These are phyloP conservation scores for Lasiosphaeria ovina DNA, from an alignment of 495 filamentous ascomycete species.

Conservation along the genomic window DNA sequence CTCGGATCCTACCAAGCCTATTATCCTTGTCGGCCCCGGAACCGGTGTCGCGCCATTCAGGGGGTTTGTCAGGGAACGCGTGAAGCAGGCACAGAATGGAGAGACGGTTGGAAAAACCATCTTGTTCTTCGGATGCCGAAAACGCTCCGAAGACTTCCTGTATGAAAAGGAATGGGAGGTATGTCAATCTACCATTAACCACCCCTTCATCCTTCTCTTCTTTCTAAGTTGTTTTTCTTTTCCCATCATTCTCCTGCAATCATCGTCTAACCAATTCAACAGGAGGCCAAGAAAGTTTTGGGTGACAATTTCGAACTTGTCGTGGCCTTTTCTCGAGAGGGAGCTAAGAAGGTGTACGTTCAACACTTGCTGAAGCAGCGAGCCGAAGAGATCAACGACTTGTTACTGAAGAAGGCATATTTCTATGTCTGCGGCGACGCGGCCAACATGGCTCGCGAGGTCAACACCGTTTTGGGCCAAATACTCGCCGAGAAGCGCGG, in stretches of 20 bases:
- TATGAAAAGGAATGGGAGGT: slow-evolving; percentile 94
- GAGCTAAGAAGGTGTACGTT: slow-evolving; percentile 87
- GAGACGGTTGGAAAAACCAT: slow-evolving; percentile 85
- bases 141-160: slow-evolving; percentile 79
- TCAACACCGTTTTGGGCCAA: slow-evolving; percentile 78
- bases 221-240: slow-evolving; percentile 28
- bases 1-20: slow-evolving; percentile 86
- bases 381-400: slow-evolving; percentile 79
- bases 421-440: slow-evolving; percentile 99
- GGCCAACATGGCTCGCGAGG: slow-evolving; percentile 96
- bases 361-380: slow-evolving; percentile 87
- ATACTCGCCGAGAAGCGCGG: slow-evolving; percentile 82
- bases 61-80: slow-evolving; percentile 91
- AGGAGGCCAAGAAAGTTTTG: slow-evolving; percentile 79
- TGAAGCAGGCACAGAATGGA: slow-evolving; percentile 72
- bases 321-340: slow-evolving; percentile 90
- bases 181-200: slow-evolving; percentile 19
- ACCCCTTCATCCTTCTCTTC: too few relatives aligned
- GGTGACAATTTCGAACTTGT: slow-evolving; percentile 85
- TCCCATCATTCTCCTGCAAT: not conserved
- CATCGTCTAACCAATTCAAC: slow-evolving; percentile 12
- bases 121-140: slow-evolving; percentile 94
- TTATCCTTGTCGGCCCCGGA: slow-evolving; percentile 95
- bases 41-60: slow-evolving; percentile 97
- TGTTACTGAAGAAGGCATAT: slow-evolving; percentile 83